Evolutionary conservation across 208 protist species (phyloP).

Genomic region (Trypanosoma congolense): DNA sequence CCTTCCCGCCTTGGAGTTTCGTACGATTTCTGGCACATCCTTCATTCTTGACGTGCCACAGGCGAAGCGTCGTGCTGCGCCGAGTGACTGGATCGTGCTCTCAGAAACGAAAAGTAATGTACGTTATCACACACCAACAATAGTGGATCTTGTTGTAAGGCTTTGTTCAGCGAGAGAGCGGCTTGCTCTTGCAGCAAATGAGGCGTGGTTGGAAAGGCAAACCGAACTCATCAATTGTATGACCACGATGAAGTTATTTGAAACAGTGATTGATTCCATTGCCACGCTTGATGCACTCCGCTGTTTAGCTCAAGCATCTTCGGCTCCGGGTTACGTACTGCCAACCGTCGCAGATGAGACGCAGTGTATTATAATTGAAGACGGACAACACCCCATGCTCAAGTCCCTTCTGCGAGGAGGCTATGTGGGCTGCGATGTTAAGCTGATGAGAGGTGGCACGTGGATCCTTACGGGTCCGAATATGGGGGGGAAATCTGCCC

Average conservation of each 20-base stretch:
- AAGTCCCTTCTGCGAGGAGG: conserved; percentile 46
- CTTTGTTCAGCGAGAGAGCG: conserved; percentile 71
- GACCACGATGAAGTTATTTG: conserved; percentile 30
- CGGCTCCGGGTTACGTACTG: conserved; percentile 53
- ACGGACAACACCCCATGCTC: conserved; percentile 71
- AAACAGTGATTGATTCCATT: conserved; percentile 35
- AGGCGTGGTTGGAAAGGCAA: conserved; percentile 57
- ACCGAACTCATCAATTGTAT: conserved; percentile 19
- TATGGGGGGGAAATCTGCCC: conserved; percentile 94
- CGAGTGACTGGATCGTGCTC: conserved; percentile 65
- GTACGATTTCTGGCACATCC: conserved; percentile 70
- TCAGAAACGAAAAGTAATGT: conserved; percentile 77
- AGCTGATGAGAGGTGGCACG: conserved; percentile 34
- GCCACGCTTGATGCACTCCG: conserved; percentile 60
- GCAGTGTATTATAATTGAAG: conserved; percentile 26
- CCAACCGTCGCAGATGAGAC: conserved; percentile 24
- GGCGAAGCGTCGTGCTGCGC: conserved; percentile 40
- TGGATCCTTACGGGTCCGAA: conserved; percentile 93
- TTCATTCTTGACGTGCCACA: conserved; percentile 73
- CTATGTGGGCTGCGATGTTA: conserved; percentile 69
- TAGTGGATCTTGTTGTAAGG: conserved; percentile 45
- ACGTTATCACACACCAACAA: conserved; percentile 67
- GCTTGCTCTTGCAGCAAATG: conserved; percentile 40
- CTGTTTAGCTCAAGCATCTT: conserved; percentile 50
- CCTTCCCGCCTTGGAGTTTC: conserved; percentile 68